Base-by-base conservation (phyloP, 176 grass and related monocot genomes). In the Melocanna baccifera region DNA sequence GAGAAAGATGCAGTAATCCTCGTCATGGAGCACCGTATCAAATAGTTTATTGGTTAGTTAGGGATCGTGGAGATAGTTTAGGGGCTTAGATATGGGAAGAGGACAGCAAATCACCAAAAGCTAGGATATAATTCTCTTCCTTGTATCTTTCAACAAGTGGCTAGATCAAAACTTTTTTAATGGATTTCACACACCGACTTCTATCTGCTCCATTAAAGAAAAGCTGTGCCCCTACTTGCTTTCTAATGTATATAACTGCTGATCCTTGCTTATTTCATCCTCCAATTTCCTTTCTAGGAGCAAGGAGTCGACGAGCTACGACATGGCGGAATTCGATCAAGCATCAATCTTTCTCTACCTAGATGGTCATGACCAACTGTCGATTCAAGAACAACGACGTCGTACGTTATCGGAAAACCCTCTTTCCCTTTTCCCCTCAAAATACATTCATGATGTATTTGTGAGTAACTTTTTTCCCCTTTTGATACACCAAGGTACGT, bases 251-350 rank as follows among this genome's bases (percentile, higher is more conserved):
- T 74, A 19, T 22, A 51, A 7, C 22, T 23, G 53, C 75, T 74
- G 29, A 85, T 85, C 81, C 22, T 62, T 86, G n/a, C 80, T 78
- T 63, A 40, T 64, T 85, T 64, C 69, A 63, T 59, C 53, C 37
- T 65, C 45, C 40, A 80, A 64, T 86, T 91, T 76, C 81, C 32
- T 42, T 48, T 88, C 41, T 50, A 92, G 87, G 80, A 92, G 90
- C 85, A 94, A 94, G 66, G 90, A 88, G 50, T 80, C 81, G 22
- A 90, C 45, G 19, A 82, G 62, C 59, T 92, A 94, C 81, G 90
- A 92, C 83, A 85, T 94, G 87, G 87, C 74, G n/a, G 92, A 91
- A 59, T 84, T 87, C 52, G 92, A 94, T 87, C 92, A 89, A 26
- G 43, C 87, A 19, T 81, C 89, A 28, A 42, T 94, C 71, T 91